Base-by-base conservation (phyloP, 345 rosid genomes). In the Sapria himalayana region DNA sequence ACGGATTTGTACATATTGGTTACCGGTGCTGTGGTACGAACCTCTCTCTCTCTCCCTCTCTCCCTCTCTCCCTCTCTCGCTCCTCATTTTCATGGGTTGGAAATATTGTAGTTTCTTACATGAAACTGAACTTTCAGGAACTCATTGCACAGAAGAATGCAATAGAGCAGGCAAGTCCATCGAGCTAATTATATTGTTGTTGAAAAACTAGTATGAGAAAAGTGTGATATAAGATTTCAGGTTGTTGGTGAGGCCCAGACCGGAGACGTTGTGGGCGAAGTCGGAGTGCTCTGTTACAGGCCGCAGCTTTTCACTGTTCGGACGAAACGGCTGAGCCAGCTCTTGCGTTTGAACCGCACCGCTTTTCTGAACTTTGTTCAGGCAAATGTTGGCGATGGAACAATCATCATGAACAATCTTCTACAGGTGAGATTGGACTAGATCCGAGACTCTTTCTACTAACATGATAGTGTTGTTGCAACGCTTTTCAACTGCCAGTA, bases 1-100 rank as follows among this genome's bases (percentile, higher is more conserved):
- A 74, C 92, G 19, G 92, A 78, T 42, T 78, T 78, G 55, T 78
- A 78, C 64, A 51, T 74, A 34, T 71, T 78, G 48, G 92, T 74
- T 39, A 51, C 59, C 0, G 92, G 85, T 8, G 66, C 85, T 7
- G 81, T 74, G 78, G 92, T 78, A 70, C 64, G 19, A 36, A 36
- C 22, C 21, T 3, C 13, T 29, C 39, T 37, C n/a, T 23, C 27
- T 9, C 7, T 38, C 31, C 21, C 20, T 6, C 13, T 25, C 33
- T 25, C 11, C 32, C 42, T 27, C n/a, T 19, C 22, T 17, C 33
- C 20, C 29, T 43, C 29, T 32, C 40, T 18, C 29, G 23, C 19
- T 21, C 4, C 29, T 41, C 25, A 21, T 19, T 29, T 9, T 42
- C 21, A 15, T 14, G 20, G 16, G n/a, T 37, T 10, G 35, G 20